Conservation (phyloP, 768 basidiomycete genomes). For the Candolleomyces efflorescens region DNA sequence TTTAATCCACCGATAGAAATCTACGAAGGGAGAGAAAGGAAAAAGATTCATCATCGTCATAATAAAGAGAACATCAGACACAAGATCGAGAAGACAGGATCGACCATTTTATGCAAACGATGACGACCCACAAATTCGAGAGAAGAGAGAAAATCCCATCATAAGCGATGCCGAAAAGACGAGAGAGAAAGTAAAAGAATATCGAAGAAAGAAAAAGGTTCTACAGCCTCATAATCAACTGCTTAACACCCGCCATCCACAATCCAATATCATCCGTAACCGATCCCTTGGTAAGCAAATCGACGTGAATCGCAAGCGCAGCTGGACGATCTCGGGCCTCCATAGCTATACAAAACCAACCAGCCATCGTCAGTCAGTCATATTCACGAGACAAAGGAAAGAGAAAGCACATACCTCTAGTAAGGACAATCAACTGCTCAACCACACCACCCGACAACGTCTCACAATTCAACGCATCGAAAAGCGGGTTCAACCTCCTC, state of each 20-base stretch:
- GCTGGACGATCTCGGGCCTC: slow-evolving; percentile 69
- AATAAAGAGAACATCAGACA: too few relatives aligned
- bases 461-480: slow-evolving; percentile 90
- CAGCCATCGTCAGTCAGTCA: slow-evolving; percentile 2
- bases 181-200: too few relatives aligned
- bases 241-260: slow-evolving; percentile 90
- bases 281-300: slow-evolving; percentile 75
- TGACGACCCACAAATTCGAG: too few relatives aligned
- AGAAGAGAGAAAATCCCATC: too few relatives aligned
- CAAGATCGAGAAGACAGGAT: too few relatives aligned
- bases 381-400: background rate
- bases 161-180: too few relatives aligned
- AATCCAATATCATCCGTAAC: slow-evolving; percentile 79
- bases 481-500: slow-evolving; percentile 77
- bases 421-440: slow-evolving; percentile 66
- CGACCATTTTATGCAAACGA: too few relatives aligned
- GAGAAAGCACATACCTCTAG: slow-evolving; percentile 52
- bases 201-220: background rate
- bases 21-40: too few relatives aligned
- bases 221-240: slow-evolving; percentile 65
- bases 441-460: slow-evolving; percentile 68
- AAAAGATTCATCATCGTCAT: too few relatives aligned
- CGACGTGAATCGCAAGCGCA: slow-evolving; percentile 81
- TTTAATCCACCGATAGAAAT: too few relatives aligned
- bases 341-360: too few relatives aligned